phyloP scores from a whole-genome alignment of 345 rosid species.

The Kernera saxatilis region DNA sequence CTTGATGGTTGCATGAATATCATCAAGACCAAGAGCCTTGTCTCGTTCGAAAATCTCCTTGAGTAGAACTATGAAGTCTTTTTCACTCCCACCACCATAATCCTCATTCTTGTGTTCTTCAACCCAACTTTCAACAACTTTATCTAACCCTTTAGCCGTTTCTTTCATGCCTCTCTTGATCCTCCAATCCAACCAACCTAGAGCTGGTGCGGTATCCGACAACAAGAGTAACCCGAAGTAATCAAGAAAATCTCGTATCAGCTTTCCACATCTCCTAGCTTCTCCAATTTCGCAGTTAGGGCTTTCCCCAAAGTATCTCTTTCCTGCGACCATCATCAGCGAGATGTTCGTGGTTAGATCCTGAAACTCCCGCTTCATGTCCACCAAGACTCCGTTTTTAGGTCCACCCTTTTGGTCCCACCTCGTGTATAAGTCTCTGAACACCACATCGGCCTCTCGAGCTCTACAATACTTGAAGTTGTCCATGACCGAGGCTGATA shows the following conservation, averaged over 20 bases:
- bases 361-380: constrained; percentile 30
- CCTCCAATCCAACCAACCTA: constrained; percentile 40
- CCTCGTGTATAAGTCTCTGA: constrained; percentile 11
- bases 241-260: constrained; percentile 14
- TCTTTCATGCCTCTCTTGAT: constrained; percentile 31
- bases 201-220: constrained; percentile 37
- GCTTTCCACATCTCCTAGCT: constrained; percentile 8
- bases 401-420: constrained; percentile 9
- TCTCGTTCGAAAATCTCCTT: neutral
- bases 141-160: constrained; percentile 34
- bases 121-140: constrained; percentile 28
- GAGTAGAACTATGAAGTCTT: neutral
- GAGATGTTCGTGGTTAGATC: constrained; percentile 36
- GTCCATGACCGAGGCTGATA: constrained; percentile 33
- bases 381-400: constrained; percentile 10
- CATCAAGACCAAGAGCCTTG: neutral
- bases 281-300: constrained; percentile 4
- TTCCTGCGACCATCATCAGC: constrained; percentile 35
- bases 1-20: neutral
- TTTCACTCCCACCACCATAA: neutral
- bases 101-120: constrained; percentile 29
- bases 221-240: constrained; percentile 28
- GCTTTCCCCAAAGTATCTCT: constrained; percentile 19
- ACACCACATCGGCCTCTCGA: constrained; percentile 19
- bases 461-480: constrained; percentile 13